Conservation (phyloP, 2,329 filamentous ascomycete genomes). For the Aspergillus caelatus region DNA sequence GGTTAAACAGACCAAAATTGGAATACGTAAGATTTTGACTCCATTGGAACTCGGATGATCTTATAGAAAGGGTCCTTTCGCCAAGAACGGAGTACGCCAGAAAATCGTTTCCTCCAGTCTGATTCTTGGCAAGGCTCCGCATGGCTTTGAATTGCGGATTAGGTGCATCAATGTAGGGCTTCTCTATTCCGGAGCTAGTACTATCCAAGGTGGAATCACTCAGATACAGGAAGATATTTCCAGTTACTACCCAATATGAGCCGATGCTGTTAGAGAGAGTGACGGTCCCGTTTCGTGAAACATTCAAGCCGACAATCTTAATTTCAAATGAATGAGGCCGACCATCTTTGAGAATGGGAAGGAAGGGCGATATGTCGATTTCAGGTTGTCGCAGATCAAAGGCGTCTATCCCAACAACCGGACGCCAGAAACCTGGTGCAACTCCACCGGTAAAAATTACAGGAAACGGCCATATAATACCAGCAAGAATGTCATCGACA, state of each 20-base stretch:
- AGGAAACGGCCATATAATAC: neutral
- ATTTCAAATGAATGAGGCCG: neutral
- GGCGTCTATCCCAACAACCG: constrained; percentile 75
- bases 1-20: neutral
- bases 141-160: neutral
- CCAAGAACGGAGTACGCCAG: neutral
- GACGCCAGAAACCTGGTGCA: constrained; percentile 74
- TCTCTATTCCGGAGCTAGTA: neutral
- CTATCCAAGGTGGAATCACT: neutral
- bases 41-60: neutral
- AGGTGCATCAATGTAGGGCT: neutral
- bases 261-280: neutral
- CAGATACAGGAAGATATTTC: neutral
- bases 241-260: neutral
- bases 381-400: constrained; percentile 80
- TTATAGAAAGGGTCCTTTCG: neutral
- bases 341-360: constrained; percentile 67
- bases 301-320: neutral
- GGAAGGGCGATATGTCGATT: constrained; percentile 78
- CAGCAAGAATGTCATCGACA: neutral
- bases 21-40: neutral
- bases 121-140: neutral
- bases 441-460: constrained; percentile 62
- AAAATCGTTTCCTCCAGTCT: neutral
- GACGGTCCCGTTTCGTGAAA: neutral